Conservation (phyloP, 495 filamentous ascomycete genomes). For the Talaromyces borbonicus region DNA sequence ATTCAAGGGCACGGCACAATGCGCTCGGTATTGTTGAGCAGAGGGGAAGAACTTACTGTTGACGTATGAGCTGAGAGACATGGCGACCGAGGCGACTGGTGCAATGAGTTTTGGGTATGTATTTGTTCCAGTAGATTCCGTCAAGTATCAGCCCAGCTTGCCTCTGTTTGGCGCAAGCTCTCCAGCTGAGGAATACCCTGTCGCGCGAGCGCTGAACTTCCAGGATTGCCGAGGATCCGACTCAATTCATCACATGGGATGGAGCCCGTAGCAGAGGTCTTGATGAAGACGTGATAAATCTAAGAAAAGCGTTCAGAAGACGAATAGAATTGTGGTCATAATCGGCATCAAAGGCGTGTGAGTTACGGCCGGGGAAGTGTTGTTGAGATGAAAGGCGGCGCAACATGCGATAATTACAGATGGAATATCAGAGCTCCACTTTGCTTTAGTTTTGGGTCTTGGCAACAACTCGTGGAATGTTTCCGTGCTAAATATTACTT, state of each 20-base stretch:
- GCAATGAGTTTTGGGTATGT: too few relatives aligned
- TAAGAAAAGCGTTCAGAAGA: not conserved
- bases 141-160: too few relatives aligned
- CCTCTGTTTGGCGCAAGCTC: too few relatives aligned
- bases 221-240: not conserved
- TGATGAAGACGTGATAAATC: too few relatives aligned
- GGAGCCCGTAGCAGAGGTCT: not conserved
- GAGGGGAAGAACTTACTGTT: conserved; percentile 42
- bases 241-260: conserved; percentile 1
- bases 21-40: conserved; percentile 21
- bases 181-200: too few relatives aligned
- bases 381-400: not conserved
- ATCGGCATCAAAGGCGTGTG: not conserved
- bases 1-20: not conserved
- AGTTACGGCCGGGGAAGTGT: not conserved
- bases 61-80: conserved; percentile 59
- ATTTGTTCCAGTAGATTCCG: too few relatives aligned
- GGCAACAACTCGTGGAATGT: not conserved
- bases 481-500: too few relatives aligned
- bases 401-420: not conserved
- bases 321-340: not conserved
- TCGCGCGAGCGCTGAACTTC: not conserved
- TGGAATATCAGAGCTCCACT: too few relatives aligned
- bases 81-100: conserved; percentile 29
- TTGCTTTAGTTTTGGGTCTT: conserved; percentile 1